Conservation (phyloP, 2,329 filamentous ascomycete genomes). For the Penicillium capsulatum region DNA sequence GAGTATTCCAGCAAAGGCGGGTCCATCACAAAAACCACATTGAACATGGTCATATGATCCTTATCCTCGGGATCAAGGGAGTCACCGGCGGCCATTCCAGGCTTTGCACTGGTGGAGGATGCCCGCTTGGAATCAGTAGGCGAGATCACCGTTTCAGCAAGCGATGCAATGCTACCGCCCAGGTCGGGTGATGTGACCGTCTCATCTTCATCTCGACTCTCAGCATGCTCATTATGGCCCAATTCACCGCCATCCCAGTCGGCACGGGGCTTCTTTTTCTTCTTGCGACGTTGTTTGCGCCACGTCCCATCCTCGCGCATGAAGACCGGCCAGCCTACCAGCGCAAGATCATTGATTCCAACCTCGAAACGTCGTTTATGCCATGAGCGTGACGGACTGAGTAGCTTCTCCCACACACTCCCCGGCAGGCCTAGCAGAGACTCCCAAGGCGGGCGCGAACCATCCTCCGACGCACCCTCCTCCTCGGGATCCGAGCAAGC, state of each 20-base stretch:
- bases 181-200: conserved; percentile 21
- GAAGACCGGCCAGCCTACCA: conserved; percentile 78
- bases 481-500: conserved; percentile 33
- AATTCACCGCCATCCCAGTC: conserved; percentile 33
- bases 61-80: conserved; percentile 38
- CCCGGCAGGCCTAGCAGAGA: conserved; percentile 68
- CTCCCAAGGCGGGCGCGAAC: conserved; percentile 44
- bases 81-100: conserved; percentile 22
- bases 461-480: conserved; percentile 29
- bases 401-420: conserved; percentile 72
- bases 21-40: conserved; percentile 86
- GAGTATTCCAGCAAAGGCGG: conserved; percentile 74
- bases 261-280: conserved; percentile 34
- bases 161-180: conserved; percentile 31
- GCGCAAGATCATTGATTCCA: conserved; percentile 72
- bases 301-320: conserved; percentile 73
- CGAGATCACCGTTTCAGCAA: conserved; percentile 23
- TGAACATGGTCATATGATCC: conserved; percentile 90
- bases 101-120: conserved; percentile 20
- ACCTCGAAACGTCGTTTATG: conserved; percentile 81
- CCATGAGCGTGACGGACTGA: conserved; percentile 70
- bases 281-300: conserved; percentile 60
- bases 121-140: conserved; percentile 24
- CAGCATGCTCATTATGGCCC: conserved; percentile 34
- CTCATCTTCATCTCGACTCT: conserved; percentile 34